A percentile compares a stretch with the other conserved stretches of the same genome.
Conservation (phyloP, 176 grass and related monocot genomes). For the Avena insularis region DNA sequence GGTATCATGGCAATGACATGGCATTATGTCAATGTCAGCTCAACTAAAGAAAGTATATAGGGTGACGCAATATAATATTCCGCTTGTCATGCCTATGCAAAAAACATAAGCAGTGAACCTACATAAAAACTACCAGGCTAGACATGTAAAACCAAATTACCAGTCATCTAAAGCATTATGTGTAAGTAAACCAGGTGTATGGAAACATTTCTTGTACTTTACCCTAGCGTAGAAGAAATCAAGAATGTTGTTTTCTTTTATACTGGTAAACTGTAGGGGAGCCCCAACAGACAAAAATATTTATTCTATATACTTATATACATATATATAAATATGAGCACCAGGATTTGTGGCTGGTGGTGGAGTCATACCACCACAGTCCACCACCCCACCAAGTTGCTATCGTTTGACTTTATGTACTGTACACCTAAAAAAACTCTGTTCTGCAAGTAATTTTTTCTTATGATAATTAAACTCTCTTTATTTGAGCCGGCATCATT, state of each 20-base stretch:
- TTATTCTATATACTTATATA: neutral
- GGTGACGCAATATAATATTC: neutral
- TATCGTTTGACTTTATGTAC: neutral
- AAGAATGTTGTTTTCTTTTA: neutral
- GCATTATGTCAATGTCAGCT: no score
- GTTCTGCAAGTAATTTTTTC: conserved; percentile 4
- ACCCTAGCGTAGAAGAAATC: neutral
- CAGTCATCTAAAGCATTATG: neutral
- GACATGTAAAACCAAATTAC: neutral
- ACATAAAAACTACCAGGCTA: neutral
- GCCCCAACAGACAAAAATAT: neutral
- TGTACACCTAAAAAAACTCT: neutral
- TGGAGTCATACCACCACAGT: neutral
- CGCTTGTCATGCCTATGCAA: neutral
- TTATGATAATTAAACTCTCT: neutral
- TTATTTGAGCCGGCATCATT: neutral
- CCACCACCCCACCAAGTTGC: neutral
- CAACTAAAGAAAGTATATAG: neutral
- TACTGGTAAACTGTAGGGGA: neutral
- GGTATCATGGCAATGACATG: no score
- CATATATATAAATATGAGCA: neutral
- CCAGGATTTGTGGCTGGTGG: neutral
- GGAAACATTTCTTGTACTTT: neutral
- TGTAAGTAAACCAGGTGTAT: neutral
- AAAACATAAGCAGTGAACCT: conserved; percentile 2